These are phyloP conservation scores for Combretum micranthum DNA, from an alignment of 345 rosid genomes.

Conservation along the genomic window DNA sequence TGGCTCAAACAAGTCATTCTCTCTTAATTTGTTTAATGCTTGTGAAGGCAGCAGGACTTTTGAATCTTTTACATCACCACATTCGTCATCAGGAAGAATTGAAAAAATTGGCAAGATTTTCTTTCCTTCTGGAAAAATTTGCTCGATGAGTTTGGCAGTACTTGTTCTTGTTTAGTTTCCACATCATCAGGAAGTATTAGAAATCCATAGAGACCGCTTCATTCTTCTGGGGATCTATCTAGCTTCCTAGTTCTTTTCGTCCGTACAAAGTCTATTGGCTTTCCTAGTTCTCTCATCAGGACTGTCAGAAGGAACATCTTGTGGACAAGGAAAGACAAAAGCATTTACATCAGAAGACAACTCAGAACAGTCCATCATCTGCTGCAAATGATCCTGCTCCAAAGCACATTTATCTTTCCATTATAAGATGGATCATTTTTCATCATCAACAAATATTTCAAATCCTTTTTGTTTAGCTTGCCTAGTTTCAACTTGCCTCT, in stretches of 20 bases:
- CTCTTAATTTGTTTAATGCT: slow-evolving; percentile 26
- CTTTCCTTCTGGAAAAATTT: slow-evolving; percentile 25
- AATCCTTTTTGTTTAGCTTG: slow-evolving; percentile 36
- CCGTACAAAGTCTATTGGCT: slow-evolving; percentile 87
- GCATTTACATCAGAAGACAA: slow-evolving; percentile 21
- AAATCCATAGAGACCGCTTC: slow-evolving; percentile 41
- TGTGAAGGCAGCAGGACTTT: slow-evolving; percentile 11
- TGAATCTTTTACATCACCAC: slow-evolving; percentile 37
- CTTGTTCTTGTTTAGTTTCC: slow-evolving; percentile 10
- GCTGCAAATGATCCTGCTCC: slow-evolving; percentile 17
- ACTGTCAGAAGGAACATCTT: slow-evolving; percentile 50
- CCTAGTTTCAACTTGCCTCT: slow-evolving; percentile 15
- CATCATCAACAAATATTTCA: slow-evolving; percentile 56
- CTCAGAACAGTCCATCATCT: slow-evolving; percentile 7
- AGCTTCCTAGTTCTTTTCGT: slow-evolving; percentile 52
- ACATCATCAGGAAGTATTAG: no score
- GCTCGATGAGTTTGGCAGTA: slow-evolving; percentile 10
- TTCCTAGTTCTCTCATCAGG: slow-evolving; percentile 48
- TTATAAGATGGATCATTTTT: slow-evolving; percentile 19
- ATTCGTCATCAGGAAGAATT: slow-evolving; percentile 74
- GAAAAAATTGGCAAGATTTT: slow-evolving; percentile 44
- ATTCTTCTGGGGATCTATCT: slow-evolving; percentile 33
- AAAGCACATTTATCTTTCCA: slow-evolving; percentile 23
- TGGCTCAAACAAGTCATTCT: slow-evolving; percentile 62
- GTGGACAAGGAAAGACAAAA: slow-evolving; percentile 57